Percentiles rank a stretch among this genome's conserved stretches.
phyloP scores from a whole-genome alignment of 495 filamentous ascomycete genomes.

The Penicillium nucicola region DNA sequence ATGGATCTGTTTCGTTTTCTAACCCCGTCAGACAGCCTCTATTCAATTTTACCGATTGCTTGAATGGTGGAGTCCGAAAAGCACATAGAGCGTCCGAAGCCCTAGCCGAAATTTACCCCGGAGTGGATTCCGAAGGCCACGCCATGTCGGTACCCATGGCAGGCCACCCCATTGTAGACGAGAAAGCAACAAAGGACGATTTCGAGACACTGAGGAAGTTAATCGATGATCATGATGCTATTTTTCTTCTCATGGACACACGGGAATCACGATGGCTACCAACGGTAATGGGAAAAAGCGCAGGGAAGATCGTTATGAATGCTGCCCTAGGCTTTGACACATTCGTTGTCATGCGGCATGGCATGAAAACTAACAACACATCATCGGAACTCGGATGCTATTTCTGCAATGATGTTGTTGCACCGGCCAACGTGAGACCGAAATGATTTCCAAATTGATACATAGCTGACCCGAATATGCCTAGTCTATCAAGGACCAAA shows the following conservation, averaged over 20 bases:
- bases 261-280: constrained; percentile 93
- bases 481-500: constrained; percentile 87
- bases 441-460: neutral
- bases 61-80: constrained; percentile 81
- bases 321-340: constrained; percentile 94
- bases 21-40: constrained; percentile 95
- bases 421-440: constrained; percentile 80
- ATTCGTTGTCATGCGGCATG: constrained; percentile 96
- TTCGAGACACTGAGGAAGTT: constrained; percentile 71
- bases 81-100: constrained; percentile 77
- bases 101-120: constrained; percentile 83
- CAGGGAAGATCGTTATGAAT: constrained; percentile 93
- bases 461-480: constrained; percentile 37
- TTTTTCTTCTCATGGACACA: constrained; percentile 96
- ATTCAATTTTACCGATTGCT: constrained; percentile 85
- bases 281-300: constrained; percentile 94
- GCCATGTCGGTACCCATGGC: constrained; percentile 89
- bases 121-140: constrained; percentile 75
- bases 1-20: constrained; percentile 92
- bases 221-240: constrained; percentile 83
- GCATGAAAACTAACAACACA: constrained; percentile 44
- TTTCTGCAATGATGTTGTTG: constrained; percentile 97
- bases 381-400: constrained; percentile 79
- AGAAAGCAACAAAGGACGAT: constrained; percentile 60
- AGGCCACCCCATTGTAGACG: constrained; percentile 79